phyloP scores from a whole-genome alignment of 139 green algal species.

The Chlamydomonas eustigma region DNA sequence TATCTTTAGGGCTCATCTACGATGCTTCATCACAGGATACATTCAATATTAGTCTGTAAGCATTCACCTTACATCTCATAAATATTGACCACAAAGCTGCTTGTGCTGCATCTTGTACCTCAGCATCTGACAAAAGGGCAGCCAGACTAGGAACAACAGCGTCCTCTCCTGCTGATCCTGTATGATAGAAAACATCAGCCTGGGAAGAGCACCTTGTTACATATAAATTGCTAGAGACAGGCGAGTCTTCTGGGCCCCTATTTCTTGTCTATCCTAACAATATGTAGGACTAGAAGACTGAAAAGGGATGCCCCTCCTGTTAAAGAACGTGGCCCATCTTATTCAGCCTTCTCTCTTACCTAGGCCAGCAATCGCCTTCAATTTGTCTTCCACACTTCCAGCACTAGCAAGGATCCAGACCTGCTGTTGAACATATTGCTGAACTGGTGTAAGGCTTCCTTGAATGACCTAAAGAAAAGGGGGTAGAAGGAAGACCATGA shows the following conservation, averaged over 20 bases:
- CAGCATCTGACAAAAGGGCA: conserved; percentile 20
- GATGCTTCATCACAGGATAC: too few species aligned
- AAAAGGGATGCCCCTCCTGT: too few species aligned
- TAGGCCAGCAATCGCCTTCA: conserved; percentile 17
- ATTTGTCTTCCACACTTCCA: conserved; percentile 18
- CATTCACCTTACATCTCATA: conserved; percentile 31
- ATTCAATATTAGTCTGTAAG: too few species aligned
- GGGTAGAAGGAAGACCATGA: neutral
- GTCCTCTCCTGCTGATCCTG: conserved; percentile 41
- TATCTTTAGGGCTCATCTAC: too few species aligned
- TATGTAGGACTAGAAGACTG: too few species aligned
- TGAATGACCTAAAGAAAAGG: conserved; percentile 2
- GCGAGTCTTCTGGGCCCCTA: too few species aligned
- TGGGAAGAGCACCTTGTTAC: too few species aligned
- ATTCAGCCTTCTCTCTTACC: too few species aligned
- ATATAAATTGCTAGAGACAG: too few species aligned
- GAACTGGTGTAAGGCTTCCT: conserved; percentile 15
- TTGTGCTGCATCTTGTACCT: conserved; percentile 29
- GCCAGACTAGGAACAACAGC: conserved; percentile 37
- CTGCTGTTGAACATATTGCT: conserved; percentile 32
- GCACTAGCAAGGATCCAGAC: conserved; percentile 3
- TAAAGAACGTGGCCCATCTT: too few species aligned
- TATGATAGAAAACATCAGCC: too few species aligned
- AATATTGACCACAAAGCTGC: conserved; percentile 52
- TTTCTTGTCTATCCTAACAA: too few species aligned